Evolutionary conservation across 306 rosid genomes (phyloP), one percentile per base, ranked within the genome.

Genomic region (Echinosophora koreensis): DNA sequence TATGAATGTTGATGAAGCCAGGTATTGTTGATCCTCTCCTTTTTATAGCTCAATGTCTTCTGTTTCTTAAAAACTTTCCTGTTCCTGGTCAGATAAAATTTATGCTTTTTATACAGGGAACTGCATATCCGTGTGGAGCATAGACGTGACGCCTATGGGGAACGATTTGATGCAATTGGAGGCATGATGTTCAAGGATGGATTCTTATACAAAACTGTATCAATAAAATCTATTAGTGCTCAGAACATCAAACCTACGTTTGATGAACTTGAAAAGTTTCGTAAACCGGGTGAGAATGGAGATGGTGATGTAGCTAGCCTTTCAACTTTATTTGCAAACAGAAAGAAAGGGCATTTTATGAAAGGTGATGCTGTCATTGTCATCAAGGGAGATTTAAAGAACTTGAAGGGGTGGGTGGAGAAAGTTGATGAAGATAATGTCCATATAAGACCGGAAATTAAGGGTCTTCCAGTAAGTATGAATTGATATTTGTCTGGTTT

Each of bases 141-240:
- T 52, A 89, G 90, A 70, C 89, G 93, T 22, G 99, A 96, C 85
- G 85, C 89, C n/a, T 85, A 90, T 3, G 98, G 99, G 76, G 99
- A 93, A 70, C 87, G 92, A 73, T 93, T 88, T 81, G 97, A 96
- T 72, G 86, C 91, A 22, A 89, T 96, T 73, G 96, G 90, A 72
- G 97, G 97, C 80, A 93, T 91, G 97, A 73, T 86, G 89, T 96
- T 93, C 81, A 96, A 93, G 82, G 99, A 96, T 83, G 98, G 99
- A 55, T 93, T 96, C 89, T 83, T 96, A 57, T 92, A 88, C 77
- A 96, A 96, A 86, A 81, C 88, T 49, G 96, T 92, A 47, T 93
- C 99, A 22, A 85, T 93, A 82, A 96, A 96, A 89, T 96, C 99
- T 18, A 83, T 96, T 32, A 93, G 90, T 49, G 61, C 90, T 34